These are phyloP conservation scores for Suillus fuscotomentosus DNA, from an alignment of 768 basidiomycete species.

Conservation along the genomic window DNA sequence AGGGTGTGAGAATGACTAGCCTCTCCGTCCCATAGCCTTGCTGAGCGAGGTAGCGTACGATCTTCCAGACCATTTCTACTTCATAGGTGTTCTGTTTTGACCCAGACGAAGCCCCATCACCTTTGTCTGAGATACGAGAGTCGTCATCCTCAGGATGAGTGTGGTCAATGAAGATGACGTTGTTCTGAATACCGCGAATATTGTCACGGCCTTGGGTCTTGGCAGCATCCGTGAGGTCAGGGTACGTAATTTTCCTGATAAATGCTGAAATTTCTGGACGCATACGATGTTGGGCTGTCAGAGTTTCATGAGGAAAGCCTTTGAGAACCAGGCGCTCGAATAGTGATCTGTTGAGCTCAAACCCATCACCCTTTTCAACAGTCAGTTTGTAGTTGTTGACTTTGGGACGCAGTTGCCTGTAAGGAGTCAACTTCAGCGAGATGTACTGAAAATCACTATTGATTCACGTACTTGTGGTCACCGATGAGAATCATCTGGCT, in stretches of 20 bases:
- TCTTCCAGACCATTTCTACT: slow-evolving; percentile 62
- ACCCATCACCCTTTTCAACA: slow-evolving; percentile 67
- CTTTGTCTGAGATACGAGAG: slow-evolving; percentile 37
- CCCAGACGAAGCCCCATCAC: slow-evolving; percentile 44
- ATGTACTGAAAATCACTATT: background rate
- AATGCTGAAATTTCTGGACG: slow-evolving; percentile 68
- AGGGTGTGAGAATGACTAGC: slow-evolving; percentile 67
- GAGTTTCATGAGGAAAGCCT: slow-evolving; percentile 59
- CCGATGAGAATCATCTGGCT: slow-evolving; percentile 65
- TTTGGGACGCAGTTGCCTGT: slow-evolving; percentile 70
- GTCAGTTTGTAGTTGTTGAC: slow-evolving; percentile 65
- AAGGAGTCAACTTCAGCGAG: background rate
- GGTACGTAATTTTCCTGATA: slow-evolving; percentile 63
- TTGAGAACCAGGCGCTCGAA: slow-evolving; percentile 67
- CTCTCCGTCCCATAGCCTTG: slow-evolving; percentile 64
- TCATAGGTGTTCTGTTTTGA: slow-evolving; percentile 66
- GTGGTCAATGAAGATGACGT: slow-evolving; percentile 64
- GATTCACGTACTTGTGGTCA: slow-evolving; percentile 63
- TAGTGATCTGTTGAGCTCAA: slow-evolving; percentile 62
- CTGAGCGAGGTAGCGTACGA: slow-evolving; percentile 62
- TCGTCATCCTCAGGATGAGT: slow-evolving; percentile 51
- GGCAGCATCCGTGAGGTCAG: slow-evolving; percentile 56
- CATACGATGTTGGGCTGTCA: slow-evolving; percentile 68
- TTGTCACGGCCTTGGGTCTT: slow-evolving; percentile 48
- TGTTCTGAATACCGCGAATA: slow-evolving; percentile 53